These are phyloP conservation scores for Talaromyces sp. DNA, from an alignment of 2,329 filamentous ascomycete genomes.

Conservation along the genomic window DNA sequence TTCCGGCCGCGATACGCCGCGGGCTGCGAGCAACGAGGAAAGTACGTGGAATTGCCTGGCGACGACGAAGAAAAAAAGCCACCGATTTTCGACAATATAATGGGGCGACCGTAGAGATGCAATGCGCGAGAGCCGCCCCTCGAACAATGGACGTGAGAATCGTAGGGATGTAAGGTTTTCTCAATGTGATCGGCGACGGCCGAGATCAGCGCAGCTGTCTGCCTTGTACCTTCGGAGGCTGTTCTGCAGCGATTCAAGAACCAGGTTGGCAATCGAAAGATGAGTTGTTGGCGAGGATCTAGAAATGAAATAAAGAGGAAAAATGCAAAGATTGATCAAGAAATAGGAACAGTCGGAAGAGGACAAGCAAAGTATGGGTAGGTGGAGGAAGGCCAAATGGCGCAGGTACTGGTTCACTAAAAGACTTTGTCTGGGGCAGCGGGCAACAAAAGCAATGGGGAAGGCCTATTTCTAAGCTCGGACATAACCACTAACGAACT, in stretches of 20 bases:
- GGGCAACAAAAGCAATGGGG: background rate
- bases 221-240: background rate
- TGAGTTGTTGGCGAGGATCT: background rate
- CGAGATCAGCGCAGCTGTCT: background rate
- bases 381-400: conserved; percentile 6
- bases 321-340: background rate
- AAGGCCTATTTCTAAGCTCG: conserved; percentile 4
- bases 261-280: background rate
- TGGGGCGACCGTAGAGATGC: background rate
- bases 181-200: background rate
- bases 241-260: background rate
- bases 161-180: background rate
- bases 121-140: background rate
- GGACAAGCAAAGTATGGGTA: background rate
- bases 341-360: background rate
- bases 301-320: background rate
- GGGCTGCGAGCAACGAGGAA: background rate
- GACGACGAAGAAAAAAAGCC: background rate
- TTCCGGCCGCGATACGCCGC: background rate
- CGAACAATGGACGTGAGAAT: background rate
- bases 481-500: background rate
- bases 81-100: background rate
- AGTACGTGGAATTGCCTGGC: background rate
- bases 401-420: conserved; percentile 12
- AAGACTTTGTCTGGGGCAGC: background rate